Base-by-base conservation (phyloP, 306 rosid species). In the Abrus precatorius region DNA sequence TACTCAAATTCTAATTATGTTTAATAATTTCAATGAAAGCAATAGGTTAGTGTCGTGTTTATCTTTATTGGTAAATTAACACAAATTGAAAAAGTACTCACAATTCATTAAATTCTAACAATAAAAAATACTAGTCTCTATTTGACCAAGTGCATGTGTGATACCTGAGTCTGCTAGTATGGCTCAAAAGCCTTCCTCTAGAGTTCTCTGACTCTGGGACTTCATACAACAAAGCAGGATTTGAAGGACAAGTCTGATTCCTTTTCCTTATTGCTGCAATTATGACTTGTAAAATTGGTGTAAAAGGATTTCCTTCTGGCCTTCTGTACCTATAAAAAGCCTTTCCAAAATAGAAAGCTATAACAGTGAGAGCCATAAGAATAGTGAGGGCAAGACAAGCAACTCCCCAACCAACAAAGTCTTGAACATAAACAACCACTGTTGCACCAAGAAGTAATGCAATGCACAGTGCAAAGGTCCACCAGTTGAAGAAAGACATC, bases 401-500 rank as follows among this genome's bases (percentile, higher is more conserved):
- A 9, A 7, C 77, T 57, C 91, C 91, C 91, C 91, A 88, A 32
- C 74, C 29, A 5, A 85, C 85, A 60, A 74, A 2, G 13, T 86
- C 91, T 71, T 88, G 75, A 71, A 81, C 76, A 55, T 88, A 86
- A 59, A 72, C 91, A 79, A 88, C 9, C 43, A 84, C 83, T 5
- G 88, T 86, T 40, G 49, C 78, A 32, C 89, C 85, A 66, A 88
- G 74, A 44, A 88, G 60, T n/a, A 88, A 55, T 9, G 69, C 91
- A 65, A 80, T 65, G 66, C 83, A 81, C n/a, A 88, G 38, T 3
- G 74, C 69, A 60, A 86, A 86, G 52, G 70, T 70, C 91, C 91
- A 88, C 91, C 87, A 85, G 78, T 88, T 88, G 72, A 88, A 88
- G 83, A 48, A 88, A 73, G 89, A 88, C 87, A 83, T 77, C 78